Base-by-base conservation (phyloP, 208 protist species). In the Borovskyia barvae region DNA sequence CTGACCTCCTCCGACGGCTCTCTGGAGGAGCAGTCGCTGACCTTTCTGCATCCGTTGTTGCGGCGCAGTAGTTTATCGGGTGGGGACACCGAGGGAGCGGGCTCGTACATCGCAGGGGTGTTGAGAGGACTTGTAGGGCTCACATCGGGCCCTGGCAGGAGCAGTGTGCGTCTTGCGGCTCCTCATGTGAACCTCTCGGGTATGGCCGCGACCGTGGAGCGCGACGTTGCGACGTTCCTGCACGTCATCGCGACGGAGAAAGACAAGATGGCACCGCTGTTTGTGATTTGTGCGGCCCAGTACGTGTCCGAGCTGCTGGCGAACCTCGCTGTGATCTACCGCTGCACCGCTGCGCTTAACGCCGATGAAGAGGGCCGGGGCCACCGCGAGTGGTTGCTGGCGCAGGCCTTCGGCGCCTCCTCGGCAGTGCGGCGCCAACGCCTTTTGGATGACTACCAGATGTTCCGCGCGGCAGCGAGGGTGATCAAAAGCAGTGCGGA, bases 301-400 rank as follows among this genome's bases (percentile, higher is more conserved):
- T 87, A 87, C 64, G 41, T 80, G 8, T 54, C 82, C 2, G 86
- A 93, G 68, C 24, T 93, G 39, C 69, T 93, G 40, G 74, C 82
- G 5, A 89, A 75, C 69, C 20, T 88, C 12, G 86, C 82, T 20
- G 82, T 88, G 41, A 58, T 93, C 20, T 86, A 87, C 64, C 80
- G 82, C 52, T 75, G 61, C 61, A 87, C 86, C 15, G 79, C 82
- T 6, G 62, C 80, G 29, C 80, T 93, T 19, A 54, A 68, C 49
- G 35, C 57, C 17, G 82, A 82, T 22, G 80, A 87, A 51, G 74
- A 71, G 24, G 63, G 63, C 41, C 61, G 54, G 19, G 86, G 68
- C 0, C 75, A 87, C 45, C 72, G 78, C 8, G 75, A 89, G 64
- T 93, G 86, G 86, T 62, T 93, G 9, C 67, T 89, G 25, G 74